Evolutionary conservation across 139 green algal genomes (phyloP).

Genomic region (Diplosphaera chodatii): DNA sequence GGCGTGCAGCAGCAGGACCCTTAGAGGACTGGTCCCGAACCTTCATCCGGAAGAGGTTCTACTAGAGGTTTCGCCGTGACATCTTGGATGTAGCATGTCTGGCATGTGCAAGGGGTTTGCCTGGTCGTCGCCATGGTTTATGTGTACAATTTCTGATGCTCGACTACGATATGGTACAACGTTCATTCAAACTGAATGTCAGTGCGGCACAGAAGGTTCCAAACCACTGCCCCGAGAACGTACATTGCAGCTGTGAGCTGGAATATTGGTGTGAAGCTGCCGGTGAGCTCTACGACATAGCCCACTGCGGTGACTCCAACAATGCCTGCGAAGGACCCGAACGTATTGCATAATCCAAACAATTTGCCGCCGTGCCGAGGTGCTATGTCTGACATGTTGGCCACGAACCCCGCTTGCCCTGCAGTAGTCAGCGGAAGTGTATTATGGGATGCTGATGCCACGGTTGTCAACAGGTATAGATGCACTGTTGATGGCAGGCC

Average conservation of each 20-base stretch:
- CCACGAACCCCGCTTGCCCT: constrained; percentile 70
- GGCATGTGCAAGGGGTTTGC: too few species aligned
- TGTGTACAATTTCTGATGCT: too few species aligned
- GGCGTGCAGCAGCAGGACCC: background rate
- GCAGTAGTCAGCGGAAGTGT: background rate
- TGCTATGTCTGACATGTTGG: constrained; percentile 85
- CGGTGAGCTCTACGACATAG: constrained; percentile 70
- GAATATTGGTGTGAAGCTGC: constrained; percentile 71
- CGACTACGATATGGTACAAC: too few species aligned
- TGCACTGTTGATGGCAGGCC: too few species aligned
- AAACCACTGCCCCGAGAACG: constrained; percentile 57
- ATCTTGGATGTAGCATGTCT: too few species aligned
- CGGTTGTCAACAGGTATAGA: too few species aligned
- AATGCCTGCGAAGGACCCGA: constrained; percentile 69
- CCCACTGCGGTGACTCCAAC: constrained; percentile 63
- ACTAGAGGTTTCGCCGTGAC: background rate
- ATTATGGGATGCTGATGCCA: too few species aligned
- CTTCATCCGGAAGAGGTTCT: background rate
- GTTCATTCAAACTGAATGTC: constrained; percentile 50
- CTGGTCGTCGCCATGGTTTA: too few species aligned
- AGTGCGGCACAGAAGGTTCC: constrained; percentile 48
- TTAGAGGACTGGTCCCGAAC: background rate
- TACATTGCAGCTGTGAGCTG: constrained; percentile 70
- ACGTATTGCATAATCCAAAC: constrained; percentile 88
- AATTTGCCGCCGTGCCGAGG: constrained; percentile 67